Evolutionary conservation across 2,329 filamentous ascomycete species (phyloP).

Genomic region (Colletotrichum shisoi): DNA sequence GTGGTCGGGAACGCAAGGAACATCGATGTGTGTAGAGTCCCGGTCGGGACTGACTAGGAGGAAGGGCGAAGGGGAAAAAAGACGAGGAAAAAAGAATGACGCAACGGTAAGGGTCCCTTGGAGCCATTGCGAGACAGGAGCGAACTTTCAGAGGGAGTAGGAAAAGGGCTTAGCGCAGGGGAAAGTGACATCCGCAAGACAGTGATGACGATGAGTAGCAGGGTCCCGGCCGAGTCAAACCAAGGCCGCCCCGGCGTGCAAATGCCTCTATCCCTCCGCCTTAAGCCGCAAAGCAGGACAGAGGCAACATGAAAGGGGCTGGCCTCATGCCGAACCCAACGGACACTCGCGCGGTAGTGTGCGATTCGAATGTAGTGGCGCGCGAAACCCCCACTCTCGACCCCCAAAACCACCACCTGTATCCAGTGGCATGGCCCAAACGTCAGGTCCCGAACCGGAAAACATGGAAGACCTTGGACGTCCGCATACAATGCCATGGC

Average conservation of each 20-base stretch:
- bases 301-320: conserved; percentile 15
- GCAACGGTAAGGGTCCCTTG: conserved; percentile 32
- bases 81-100: conserved; percentile 40
- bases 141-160: conserved; percentile 10
- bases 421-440: conserved; percentile 17
- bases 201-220: conserved; percentile 35
- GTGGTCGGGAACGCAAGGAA: conserved; percentile 14
- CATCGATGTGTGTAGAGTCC: conserved; percentile 23
- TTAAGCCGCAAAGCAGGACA: neutral
- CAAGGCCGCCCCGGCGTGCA: conserved; percentile 12
- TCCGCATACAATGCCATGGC: conserved; percentile 9
- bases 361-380: conserved; percentile 1
- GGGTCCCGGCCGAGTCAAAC: conserved; percentile 30
- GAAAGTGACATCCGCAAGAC: conserved; percentile 16
- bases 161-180: conserved; percentile 29
- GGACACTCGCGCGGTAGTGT: neutral
- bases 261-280: neutral
- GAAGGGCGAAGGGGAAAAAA: neutral
- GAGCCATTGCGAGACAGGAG: conserved; percentile 27
- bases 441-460: conserved; percentile 1
- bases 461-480: conserved; percentile 10
- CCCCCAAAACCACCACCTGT: conserved; percentile 18
- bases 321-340: conserved; percentile 20
- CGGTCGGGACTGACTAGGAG: conserved; percentile 36
- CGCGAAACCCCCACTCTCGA: conserved; percentile 8